Evolutionary conservation across 768 basidiomycete species (phyloP).

Genomic region (Hericium alpestre): DNA sequence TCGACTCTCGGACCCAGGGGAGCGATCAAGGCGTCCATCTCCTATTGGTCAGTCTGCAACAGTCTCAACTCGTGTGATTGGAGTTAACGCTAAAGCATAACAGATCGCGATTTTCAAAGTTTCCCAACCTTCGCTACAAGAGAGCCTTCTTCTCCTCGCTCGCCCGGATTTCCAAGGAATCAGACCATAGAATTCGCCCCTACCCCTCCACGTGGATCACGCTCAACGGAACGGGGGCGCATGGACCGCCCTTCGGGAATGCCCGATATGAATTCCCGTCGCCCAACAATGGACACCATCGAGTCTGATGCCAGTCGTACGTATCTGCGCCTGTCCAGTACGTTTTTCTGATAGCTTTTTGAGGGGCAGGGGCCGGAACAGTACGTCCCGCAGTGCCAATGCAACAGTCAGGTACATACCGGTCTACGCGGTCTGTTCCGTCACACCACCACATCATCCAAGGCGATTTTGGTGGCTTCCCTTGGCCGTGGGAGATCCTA

Average conservation of each 20-base stretch:
- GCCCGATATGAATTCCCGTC: neutral
- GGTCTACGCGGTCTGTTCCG: slow-evolving; percentile 12
- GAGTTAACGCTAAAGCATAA: neutral
- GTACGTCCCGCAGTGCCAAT: slow-evolving; percentile 7
- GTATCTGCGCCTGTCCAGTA: neutral
- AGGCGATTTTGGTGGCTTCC: slow-evolving; percentile 62
- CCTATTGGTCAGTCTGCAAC: neutral
- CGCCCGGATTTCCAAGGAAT: slow-evolving; percentile 19
- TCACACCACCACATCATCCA: slow-evolving; percentile 21
- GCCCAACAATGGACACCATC: neutral
- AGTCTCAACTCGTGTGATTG: no score
- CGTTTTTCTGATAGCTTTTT: neutral
- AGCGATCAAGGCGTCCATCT: neutral
- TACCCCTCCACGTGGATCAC: no score
- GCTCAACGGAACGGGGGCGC: neutral
- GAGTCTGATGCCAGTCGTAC: slow-evolving; percentile 4
- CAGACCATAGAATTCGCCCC: slow-evolving; percentile 43
- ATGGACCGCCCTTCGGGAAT: neutral
- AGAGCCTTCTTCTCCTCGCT: neutral
- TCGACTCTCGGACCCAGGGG: slow-evolving; percentile 4
- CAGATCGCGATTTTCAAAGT: neutral
- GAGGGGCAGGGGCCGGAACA: slow-evolving; percentile 4
- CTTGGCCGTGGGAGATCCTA: slow-evolving; percentile 52
- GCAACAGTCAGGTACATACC: slow-evolving; percentile 4
- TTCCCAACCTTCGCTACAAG: neutral